Evolutionary conservation across 1,284 basidiomycete species (phyloP).

Genomic region (Takashimella tepidaria): DNA sequence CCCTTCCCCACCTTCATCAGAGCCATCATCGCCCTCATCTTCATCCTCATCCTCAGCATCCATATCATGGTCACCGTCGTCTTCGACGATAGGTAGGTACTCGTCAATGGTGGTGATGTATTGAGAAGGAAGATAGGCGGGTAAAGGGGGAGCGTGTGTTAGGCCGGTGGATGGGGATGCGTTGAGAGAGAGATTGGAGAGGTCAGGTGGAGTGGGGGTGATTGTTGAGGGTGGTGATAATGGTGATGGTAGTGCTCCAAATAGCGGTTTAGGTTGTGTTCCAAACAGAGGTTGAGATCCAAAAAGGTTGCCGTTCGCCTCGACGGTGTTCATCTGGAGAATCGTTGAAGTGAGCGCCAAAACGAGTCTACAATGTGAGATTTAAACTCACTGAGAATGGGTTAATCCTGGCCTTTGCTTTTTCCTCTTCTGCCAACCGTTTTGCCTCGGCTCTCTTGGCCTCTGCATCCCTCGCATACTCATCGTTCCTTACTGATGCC

Average conservation of each 20-base stretch:
- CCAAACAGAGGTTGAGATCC: constrained; percentile 34
- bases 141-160: constrained; percentile 34
- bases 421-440: constrained; percentile 28
- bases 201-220: constrained; percentile 13
- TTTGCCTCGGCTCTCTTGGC: constrained; percentile 35
- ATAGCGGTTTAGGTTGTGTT: constrained; percentile 22
- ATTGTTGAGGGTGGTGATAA: not conserved
- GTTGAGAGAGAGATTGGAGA: constrained; percentile 17
- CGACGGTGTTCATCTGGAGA: not conserved
- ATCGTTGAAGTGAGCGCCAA: not conserved
- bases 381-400: constrained; percentile 40
- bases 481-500: constrained; percentile 45
- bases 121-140: constrained; percentile 46
- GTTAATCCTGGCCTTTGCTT: constrained; percentile 40
- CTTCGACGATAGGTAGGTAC: constrained; percentile 37
- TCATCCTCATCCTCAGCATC: constrained; percentile 27
- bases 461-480: constrained; percentile 44
- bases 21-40: constrained; percentile 21
- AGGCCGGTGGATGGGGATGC: constrained; percentile 10
- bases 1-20: constrained; percentile 10
- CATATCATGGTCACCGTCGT: constrained; percentile 19
- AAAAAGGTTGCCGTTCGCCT: constrained; percentile 17
- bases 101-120: constrained; percentile 47
- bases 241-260: not conserved
- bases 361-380: not conserved